phyloP scores from a whole-genome alignment of 176 grass and related monocot genomes.

The Eremochloa ophiuroides region DNA sequence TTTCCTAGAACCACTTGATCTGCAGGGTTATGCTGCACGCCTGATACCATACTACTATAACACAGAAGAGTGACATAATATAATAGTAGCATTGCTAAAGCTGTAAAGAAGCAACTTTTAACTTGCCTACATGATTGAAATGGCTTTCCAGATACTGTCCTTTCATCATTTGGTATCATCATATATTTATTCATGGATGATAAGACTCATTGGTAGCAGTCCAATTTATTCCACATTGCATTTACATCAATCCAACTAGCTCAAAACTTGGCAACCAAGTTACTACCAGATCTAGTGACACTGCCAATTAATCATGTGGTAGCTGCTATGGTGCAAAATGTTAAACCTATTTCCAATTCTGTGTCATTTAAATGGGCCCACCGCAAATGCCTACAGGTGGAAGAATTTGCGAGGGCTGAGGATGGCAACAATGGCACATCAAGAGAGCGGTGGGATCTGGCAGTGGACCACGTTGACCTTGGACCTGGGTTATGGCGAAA shows the following conservation, averaged over 20 bases:
- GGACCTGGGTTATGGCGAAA: constrained; percentile 64
- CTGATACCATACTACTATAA: neutral
- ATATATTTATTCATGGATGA: neutral
- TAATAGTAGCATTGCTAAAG: neutral
- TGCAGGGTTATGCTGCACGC: neutral
- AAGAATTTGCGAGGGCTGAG: constrained; percentile 32
- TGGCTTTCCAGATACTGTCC: neutral
- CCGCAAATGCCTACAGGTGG: constrained; percentile 40
- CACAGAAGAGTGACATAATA: neutral
- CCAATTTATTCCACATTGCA: neutral
- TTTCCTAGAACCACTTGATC: neutral
- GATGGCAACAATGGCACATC: constrained; percentile 10
- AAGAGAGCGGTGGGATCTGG: constrained; percentile 33
- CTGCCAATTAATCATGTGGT: neutral
- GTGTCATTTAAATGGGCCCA: neutral
- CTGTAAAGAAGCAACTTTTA: constrained; percentile 16
- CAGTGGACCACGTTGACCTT: constrained; percentile 55
- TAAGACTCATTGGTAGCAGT: neutral
- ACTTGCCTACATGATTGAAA: neutral
- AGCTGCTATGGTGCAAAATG: neutral
- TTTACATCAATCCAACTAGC: neutral
- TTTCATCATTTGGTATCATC: neutral
- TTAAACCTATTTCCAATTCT: neutral
- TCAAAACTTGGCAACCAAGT: neutral
- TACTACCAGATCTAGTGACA: neutral